Evolutionary conservation across 306 rosid genomes (phyloP), one percentile per base, ranked within the genome.

Genomic region (Fragaria ananassa): DNA sequence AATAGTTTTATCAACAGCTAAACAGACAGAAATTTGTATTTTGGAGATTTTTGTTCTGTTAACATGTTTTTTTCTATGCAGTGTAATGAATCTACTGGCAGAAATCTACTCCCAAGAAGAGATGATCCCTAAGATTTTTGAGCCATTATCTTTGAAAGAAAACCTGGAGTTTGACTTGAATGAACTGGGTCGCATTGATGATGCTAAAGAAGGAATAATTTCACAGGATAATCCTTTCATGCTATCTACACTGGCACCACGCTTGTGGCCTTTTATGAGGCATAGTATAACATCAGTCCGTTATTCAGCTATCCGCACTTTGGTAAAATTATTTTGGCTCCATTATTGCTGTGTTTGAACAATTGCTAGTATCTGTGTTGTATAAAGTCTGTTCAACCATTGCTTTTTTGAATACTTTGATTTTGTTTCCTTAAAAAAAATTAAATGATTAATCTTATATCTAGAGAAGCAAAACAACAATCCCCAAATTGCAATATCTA

Each of bases 261-360:
- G 97, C 42, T 84, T 95, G 82, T 95, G 98, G 98, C 97, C 98
- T 63, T 95, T 95, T 86, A 95, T 95, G 98, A 90, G 98, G 88
- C 98, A 95, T 53, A 87, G 90, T 75, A 92, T 95, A 79, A 84
- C 91, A 78, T 92, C 97, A 79, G 97, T 92, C 78, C 97, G 98
- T 66, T 86, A 84, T 86, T 92, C 98, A 60, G 98, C 98, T 56
- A 92, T 92, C 58, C 87, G 92, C 76, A 95, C 98, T 82, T 86
- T 95, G 96, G 98, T 95, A 95, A 74, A 72, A 58, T 70, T 44
- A 63, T 80, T 60, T 41, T 37, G 72, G 47, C 29, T 78, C 64
- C 53, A 37, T 60, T 51, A 15, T 18, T 45, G 25, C 58, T 41
- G 42, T 53, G 57, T n/a, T 70, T 60, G 58, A 21, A 9, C 49